Evolutionary conservation across 768 basidiomycete species (phyloP).

Genomic region (Suillus weaverae): DNA sequence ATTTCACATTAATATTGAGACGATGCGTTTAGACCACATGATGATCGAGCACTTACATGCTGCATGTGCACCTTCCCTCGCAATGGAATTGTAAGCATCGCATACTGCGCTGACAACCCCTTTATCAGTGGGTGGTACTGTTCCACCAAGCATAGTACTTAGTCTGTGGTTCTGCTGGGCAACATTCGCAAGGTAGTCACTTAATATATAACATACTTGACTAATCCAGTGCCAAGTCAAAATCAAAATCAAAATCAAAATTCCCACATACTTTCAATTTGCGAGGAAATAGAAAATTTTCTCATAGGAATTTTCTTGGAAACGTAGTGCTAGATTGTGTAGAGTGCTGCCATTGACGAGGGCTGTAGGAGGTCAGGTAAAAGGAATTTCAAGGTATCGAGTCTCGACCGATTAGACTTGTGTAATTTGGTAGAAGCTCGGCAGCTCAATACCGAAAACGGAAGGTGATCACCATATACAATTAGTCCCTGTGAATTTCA

Average conservation of each 20-base stretch:
- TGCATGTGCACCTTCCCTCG: conserved; percentile 4
- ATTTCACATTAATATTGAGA: too few relatives aligned
- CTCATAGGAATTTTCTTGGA: not conserved
- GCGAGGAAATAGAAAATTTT: not conserved
- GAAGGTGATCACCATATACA: too few relatives aligned
- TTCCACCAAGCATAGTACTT: not conserved
- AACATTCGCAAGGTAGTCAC: not conserved
- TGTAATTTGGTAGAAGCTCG: not conserved
- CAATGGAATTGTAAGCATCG: conserved; percentile 7
- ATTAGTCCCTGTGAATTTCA: not conserved
- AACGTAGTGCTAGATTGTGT: not conserved
- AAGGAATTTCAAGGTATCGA: not conserved
- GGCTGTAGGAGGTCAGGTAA: not conserved
- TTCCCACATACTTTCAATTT: not conserved
- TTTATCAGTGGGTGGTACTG: conserved; percentile 2
- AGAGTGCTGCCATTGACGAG: not conserved
- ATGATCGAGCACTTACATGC: conserved; percentile 14
- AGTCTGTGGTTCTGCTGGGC: not conserved
- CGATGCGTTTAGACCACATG: not conserved
- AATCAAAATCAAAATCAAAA: conserved; percentile 3
- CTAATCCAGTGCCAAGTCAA: not conserved
- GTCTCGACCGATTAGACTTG: not conserved
- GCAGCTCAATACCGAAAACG: too few relatives aligned
- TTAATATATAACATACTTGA: not conserved
- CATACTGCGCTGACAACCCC: conserved; percentile 5